Evolutionary conservation across 2,329 filamentous ascomycete species (phyloP), one percentile per base, ranked within the genome.

Genomic region (Fusarium sp.): DNA sequence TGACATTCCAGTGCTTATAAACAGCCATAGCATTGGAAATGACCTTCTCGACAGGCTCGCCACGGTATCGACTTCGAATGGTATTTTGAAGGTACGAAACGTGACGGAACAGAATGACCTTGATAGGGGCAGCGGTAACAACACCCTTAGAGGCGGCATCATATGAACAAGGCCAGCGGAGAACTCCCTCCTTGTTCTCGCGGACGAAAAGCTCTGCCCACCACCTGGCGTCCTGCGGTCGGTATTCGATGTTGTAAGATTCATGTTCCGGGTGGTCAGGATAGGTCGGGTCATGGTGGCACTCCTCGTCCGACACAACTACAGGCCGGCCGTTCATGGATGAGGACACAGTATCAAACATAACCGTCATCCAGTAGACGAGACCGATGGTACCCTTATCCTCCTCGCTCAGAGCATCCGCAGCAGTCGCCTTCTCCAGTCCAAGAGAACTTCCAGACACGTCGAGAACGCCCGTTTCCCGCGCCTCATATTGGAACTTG

Each of bases 281-380:
- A 32, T 75, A 71, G 7, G 75, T 76, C 1, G 75, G 72, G n/a
- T 80, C 79, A 61, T 79, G 80, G 50, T 81, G 78, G 55, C 81
- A 81, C 63, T 82, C 80, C 43, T 83, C 80, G 32, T 83, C 81
- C 0, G 78, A 76, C 8, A 83, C 76, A 2, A 80, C 79, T 5
- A 82, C 76, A 3, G 76, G 74, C 20, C 77, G 67, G 30, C 77
- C 68, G 57, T 86, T 82, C 80, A 89, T 86, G 4, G 86, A 86
- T 1, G 87, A 83, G 2, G 85, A 87, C 18, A 89, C 76, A 0
- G 87, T 89, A 73, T 89, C 87, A 44, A 88, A 86, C 87, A 89
- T 89, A 50, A 88, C 80, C 1, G 85, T 86, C 45, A 90, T 79
- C 88, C 87, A 90, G 73, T 86, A 89, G 16, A 89, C 75, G 14